These are phyloP conservation scores for Articulospora tetracladia DNA, from an alignment of 495 filamentous ascomycete species.

Conservation along the genomic window DNA sequence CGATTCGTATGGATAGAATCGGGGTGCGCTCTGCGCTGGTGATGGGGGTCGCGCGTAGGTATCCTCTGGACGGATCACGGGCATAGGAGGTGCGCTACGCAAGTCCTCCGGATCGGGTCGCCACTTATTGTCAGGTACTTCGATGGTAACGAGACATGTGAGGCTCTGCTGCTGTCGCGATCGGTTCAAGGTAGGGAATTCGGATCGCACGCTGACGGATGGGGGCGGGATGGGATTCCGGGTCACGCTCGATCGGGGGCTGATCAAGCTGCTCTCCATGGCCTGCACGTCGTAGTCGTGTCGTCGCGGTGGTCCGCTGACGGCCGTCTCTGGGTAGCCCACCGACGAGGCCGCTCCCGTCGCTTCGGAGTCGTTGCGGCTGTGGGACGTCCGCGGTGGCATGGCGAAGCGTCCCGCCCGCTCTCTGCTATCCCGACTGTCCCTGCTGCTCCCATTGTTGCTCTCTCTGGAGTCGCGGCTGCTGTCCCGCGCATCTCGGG, in stretches of 20 bases:
- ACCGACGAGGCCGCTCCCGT: constrained; percentile 70
- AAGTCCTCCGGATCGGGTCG: constrained; percentile 80
- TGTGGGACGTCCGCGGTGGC: constrained; percentile 59
- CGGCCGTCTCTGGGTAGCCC: constrained; percentile 67
- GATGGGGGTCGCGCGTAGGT: constrained; percentile 44
- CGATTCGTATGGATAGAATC: constrained; percentile 55
- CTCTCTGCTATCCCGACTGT: constrained; percentile 52
- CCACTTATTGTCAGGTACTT: constrained; percentile 94
- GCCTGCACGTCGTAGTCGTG: constrained; percentile 96
- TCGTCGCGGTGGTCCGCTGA: constrained; percentile 57
- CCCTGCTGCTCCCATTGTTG: constrained; percentile 28
- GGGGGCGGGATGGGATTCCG: constrained; percentile 92
- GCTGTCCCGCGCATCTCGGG: constrained; percentile 31
- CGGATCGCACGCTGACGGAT: constrained; percentile 86
- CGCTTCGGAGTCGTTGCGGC: constrained; percentile 64
- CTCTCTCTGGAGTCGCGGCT: constrained; percentile 41
- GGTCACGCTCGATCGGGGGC: constrained; percentile 61
- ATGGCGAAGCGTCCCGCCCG: constrained; percentile 57
- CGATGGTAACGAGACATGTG: constrained; percentile 91
- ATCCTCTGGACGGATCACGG: constrained; percentile 41
- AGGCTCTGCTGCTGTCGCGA: constrained; percentile 93
- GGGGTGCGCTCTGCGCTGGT: constrained; percentile 43
- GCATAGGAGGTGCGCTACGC: constrained; percentile 54
- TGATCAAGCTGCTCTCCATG: constrained; percentile 84
- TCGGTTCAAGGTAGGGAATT: constrained; percentile 90